These are phyloP conservation scores for Emiliania huxleyi DNA, from an alignment of 78 protist genomes.

Conservation along the genomic window DNA sequence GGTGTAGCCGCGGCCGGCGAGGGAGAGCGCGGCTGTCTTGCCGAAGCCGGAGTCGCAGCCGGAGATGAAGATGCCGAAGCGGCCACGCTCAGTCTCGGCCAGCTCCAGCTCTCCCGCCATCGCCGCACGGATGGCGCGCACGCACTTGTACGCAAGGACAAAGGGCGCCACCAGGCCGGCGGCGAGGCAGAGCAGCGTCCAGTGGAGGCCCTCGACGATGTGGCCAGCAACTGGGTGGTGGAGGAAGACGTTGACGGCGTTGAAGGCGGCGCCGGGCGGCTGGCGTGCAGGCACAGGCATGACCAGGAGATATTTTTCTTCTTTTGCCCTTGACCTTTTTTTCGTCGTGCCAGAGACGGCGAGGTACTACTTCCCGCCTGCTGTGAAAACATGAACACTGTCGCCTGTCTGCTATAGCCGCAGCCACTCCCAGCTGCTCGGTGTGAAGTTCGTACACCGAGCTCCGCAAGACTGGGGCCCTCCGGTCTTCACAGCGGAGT, in stretches of 20 bases:
- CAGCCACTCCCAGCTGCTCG: too few species aligned
- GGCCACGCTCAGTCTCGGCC: neutral
- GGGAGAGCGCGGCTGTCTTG: neutral
- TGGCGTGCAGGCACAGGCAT: too few species aligned
- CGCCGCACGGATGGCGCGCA: neutral
- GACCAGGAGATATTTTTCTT: too few species aligned
- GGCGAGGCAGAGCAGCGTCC: neutral
- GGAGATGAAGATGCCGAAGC: neutral
- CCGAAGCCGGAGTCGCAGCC: neutral
- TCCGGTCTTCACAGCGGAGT: too few species aligned
- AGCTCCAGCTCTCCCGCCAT: neutral
- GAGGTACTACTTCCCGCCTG: too few species aligned
- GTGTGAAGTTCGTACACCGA: too few species aligned
- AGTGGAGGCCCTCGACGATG: neutral
- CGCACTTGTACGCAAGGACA: neutral
- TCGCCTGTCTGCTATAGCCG: too few species aligned
- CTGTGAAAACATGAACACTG: too few species aligned
- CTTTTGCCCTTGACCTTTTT: too few species aligned
- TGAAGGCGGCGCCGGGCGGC: neutral
- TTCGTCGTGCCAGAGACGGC: too few species aligned
- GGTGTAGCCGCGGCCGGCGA: neutral
- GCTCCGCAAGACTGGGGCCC: too few species aligned
- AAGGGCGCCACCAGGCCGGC: neutral
- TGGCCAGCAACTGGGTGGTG: neutral
- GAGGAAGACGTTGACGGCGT: neutral